Base-by-base conservation (phyloP, 148 eudicot species). In the Chenopodium album region DNA sequence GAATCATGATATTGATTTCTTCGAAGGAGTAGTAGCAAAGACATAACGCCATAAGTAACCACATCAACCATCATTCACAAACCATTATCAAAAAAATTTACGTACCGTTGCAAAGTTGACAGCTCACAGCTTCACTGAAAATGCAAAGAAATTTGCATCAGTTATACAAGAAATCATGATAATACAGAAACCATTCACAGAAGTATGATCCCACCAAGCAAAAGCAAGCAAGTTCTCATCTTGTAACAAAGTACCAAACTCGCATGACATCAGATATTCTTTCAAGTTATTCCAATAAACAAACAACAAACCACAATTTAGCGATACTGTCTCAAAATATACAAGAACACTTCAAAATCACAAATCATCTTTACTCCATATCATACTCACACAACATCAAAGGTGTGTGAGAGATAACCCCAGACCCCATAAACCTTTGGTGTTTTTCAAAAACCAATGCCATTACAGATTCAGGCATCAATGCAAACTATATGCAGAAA, bases 71-170 rank as follows among this genome's bases (percentile, higher is more conserved):
- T 62, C 47, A 82, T 32, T 62, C 52, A 70, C 2, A 74, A 63
- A 67, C n/a, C 48, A 71, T 8, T 34, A 73, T 60, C 23, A 48
- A 44, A 28, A 67, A 4, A 26, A 66, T 48, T 31, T 50, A 80
- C 84, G 84, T 94, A 96, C 99, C 99, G 82, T 88, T 79, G 81
- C 99, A 96, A 75, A 80, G 75, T 76, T 85, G 87, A 86, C 99
- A 96, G 87, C 89, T 86, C 84, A 92, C 94, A 77, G 99, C 98
- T 78, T 96, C 97, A 86, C 99, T 96, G 97, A 60, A 87, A 83
- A 83, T 19, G 66, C 74, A 56, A n/a, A 78, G 78, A 75, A 14
- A 48, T 54, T 29, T 76, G 52, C 46, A 60, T 85, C 71, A 84
- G 81, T 64, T 52, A 12, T 17, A 59, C 44, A 59, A 60, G 44